Evolutionary conservation across 2,329 filamentous ascomycete species (phyloP).

Genomic region (Calycina herbarum): DNA sequence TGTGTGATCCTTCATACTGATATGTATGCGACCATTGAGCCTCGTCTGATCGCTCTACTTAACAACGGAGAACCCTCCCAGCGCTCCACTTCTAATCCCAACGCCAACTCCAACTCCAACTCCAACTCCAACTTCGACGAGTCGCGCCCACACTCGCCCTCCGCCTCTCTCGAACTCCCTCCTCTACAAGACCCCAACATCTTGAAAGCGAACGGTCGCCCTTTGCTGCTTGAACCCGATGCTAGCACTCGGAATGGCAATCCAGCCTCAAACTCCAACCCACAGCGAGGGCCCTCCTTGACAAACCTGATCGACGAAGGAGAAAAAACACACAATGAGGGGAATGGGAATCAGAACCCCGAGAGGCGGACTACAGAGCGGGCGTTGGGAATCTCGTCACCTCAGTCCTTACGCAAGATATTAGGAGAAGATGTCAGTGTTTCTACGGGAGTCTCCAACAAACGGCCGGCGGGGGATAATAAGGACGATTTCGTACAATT

Average conservation of each 20-base stretch:
- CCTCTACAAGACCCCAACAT: constrained; percentile 52
- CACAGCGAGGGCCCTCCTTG: constrained; percentile 22
- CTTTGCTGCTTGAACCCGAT: constrained; percentile 53
- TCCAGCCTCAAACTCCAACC: constrained; percentile 13
- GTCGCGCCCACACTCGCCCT: constrained; percentile 33
- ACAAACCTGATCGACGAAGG: constrained; percentile 25
- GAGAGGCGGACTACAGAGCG: constrained; percentile 23
- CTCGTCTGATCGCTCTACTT: constrained; percentile 64
- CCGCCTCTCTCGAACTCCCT: constrained; percentile 52
- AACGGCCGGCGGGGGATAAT: constrained; percentile 49
- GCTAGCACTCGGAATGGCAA: constrained; percentile 37
- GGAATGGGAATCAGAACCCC: constrained; percentile 16
- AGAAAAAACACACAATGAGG: constrained; percentile 35
- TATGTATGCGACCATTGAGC: constrained; percentile 57
- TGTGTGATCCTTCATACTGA: background rate
- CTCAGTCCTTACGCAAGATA: constrained; percentile 38
- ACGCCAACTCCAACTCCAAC: too few relatives aligned
- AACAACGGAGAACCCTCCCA: constrained; percentile 49
- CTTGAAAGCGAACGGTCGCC: constrained; percentile 45
- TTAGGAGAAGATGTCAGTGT: constrained; percentile 35
- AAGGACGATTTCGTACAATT: constrained; percentile 65
- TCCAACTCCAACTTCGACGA: too few relatives aligned
- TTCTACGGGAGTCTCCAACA: constrained; percentile 46
- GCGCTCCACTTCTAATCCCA: background rate
- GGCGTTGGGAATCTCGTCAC: constrained; percentile 36